Conservation (phyloP, 2,329 filamentous ascomycete species). For the Cytospora mali region DNA sequence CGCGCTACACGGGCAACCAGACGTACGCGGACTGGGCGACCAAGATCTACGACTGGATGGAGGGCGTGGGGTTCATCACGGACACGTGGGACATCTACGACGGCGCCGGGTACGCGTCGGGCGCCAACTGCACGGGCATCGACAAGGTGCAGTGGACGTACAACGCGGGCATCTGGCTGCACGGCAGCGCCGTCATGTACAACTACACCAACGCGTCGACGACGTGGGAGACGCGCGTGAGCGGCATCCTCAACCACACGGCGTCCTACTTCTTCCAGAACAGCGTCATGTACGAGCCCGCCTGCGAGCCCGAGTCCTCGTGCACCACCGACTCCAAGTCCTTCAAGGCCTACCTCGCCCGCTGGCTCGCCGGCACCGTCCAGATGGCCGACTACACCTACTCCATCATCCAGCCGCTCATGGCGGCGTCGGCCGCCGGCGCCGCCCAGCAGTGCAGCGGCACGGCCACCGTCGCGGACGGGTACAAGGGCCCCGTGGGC, state of each 20-base stretch:
- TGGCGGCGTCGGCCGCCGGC: constrained; percentile 42
- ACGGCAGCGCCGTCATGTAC: constrained; percentile 44
- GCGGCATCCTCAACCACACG: constrained; percentile 49
- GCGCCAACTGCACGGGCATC: constrained; percentile 46
- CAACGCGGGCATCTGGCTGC: constrained; percentile 52
- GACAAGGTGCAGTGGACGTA: constrained; percentile 54
- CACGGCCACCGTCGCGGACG: constrained; percentile 30
- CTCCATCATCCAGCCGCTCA: constrained; percentile 40
- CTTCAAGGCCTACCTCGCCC: constrained; percentile 61
- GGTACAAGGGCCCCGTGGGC: constrained; percentile 41
- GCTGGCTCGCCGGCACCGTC: constrained; percentile 48
- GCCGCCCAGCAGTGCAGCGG: constrained; percentile 42
- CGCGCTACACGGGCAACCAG: constrained; percentile 63
- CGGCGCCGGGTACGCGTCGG: constrained; percentile 45
- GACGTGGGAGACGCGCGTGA: constrained; percentile 51
- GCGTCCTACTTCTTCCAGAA: constrained; percentile 54
- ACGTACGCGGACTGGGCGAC: constrained; percentile 65
- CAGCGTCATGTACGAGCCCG: constrained; percentile 53
- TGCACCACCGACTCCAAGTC: constrained; percentile 59
- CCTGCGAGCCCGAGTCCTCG: constrained; percentile 50
- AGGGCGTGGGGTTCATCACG: constrained; percentile 47
- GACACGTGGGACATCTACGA: constrained; percentile 50
- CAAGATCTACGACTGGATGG: constrained; percentile 58
- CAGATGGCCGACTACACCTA: constrained; percentile 42
- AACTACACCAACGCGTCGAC: constrained; percentile 46